Base-by-base conservation (phyloP, 352 stramenopile species). In the Halophytophthora batemanensis region DNA sequence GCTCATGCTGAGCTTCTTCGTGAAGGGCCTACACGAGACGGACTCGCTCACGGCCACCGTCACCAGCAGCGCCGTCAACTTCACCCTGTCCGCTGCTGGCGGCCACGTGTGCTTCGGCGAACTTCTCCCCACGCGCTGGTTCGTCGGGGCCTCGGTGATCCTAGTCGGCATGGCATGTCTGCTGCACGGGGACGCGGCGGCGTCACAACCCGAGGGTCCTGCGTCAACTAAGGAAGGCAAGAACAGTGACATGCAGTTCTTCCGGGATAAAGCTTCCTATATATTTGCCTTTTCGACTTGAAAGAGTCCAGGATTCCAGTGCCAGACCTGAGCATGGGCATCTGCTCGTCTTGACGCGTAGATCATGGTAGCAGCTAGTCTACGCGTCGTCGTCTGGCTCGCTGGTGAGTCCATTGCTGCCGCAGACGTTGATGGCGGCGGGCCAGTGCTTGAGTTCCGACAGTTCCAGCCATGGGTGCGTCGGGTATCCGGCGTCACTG, bases 11-110 rank as follows among this genome's bases (percentile, higher is more conserved):
- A 73, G 63, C 56, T 91, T 67, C 63, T 94, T 94, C 42, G 77
- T 94, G 50, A 78, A 86, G 21, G 81, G 81, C 0, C 57, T 94
- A 1, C 83, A 94, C 35, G 81, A 92, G 61, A 92, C 83, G 13
- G 83, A 94, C 64, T 94, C 83, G 17, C 74, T 94, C 18, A 94
- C 83, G 1, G 81, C 83, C 8, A 94, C 83, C 1, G 78, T 94
- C 63, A 92, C 83, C 4, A 92, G 81, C n/a, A n/a, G n/a, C n/a
- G n/a, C n/a, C n/a, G n/a, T n/a, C n/a, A n/a, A n/a, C n/a, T n/a
- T n/a, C n/a, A 78, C 92, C 63, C 53, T 91, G 28, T 89, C 83
- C 18, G 83, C 81, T 14, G 64, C 70, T 15, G 62, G 68, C 7
- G 83, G 83, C 1, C 54, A 56, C 10, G 46, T 88, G 34, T 62